These are phyloP conservation scores for Chalciporus sphaerocephalus DNA, from an alignment of 768 basidiomycete genomes.

Conservation along the genomic window DNA sequence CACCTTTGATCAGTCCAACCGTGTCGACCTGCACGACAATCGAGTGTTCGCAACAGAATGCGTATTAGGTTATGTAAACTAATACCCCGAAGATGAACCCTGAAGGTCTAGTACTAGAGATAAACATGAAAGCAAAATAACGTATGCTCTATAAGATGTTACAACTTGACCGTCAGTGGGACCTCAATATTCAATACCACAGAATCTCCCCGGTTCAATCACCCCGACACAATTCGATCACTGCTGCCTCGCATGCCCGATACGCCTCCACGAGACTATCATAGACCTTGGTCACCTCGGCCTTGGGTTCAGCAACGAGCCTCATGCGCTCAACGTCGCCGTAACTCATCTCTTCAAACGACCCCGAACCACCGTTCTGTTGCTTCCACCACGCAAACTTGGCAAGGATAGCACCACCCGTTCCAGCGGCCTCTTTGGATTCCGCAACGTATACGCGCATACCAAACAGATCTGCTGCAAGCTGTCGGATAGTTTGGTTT, in stretches of 20 bases:
- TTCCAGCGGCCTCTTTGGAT: constrained; percentile 66
- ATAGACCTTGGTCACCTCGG: constrained; percentile 46
- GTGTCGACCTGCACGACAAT: no score
- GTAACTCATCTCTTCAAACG: constrained; percentile 62
- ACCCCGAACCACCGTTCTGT: constrained; percentile 37
- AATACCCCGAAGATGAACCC: not conserved
- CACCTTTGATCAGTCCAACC: constrained; percentile 1
- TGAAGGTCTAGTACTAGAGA: not conserved
- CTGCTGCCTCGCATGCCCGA: constrained; percentile 51
- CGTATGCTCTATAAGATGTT: not conserved
- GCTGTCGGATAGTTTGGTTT: constrained; percentile 67
- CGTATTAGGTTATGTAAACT: not conserved
- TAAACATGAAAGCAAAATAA: not conserved
- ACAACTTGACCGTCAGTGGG: not conserved
- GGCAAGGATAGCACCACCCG: constrained; percentile 69
- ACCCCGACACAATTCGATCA: constrained; percentile 29
- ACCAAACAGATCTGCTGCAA: constrained; percentile 75
- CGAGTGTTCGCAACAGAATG: not conserved
- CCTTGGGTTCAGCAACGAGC: constrained; percentile 57
- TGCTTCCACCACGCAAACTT: constrained; percentile 66
- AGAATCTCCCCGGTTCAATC: not conserved
- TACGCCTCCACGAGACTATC: constrained; percentile 51
- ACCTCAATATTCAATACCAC: no score
- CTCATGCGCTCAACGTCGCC: constrained; percentile 48
- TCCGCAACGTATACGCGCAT: constrained; percentile 68